Evolutionary conservation across 257 asterid genomes (phyloP).

Genomic region (Solanum virginianum): DNA sequence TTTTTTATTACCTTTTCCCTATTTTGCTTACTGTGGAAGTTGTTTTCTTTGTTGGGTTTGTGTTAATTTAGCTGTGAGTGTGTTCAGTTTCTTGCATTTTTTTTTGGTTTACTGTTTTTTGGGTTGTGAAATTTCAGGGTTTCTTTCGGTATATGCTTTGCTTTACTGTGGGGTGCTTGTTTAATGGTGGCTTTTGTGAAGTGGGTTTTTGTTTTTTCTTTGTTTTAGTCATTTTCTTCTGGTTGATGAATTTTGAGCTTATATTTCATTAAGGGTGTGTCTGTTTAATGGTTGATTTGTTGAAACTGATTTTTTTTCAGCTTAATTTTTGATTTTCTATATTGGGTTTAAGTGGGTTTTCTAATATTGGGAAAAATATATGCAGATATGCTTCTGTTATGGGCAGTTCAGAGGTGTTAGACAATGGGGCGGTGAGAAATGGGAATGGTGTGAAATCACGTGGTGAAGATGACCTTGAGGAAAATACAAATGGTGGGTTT

Average conservation of each 20-base stretch:
- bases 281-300: neutral
- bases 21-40: neutral
- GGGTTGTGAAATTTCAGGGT: neutral
- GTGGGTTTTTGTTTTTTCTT: neutral
- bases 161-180: neutral
- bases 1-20: neutral
- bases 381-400: neutral
- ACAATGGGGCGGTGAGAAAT: conserved; percentile 8
- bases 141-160: neutral
- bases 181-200: neutral
- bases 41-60: neutral
- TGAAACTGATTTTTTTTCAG: neutral
- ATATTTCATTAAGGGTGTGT: neutral
- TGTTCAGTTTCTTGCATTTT: neutral
- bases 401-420: conserved; percentile 29
- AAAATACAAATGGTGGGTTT: neutral
- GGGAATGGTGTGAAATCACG: conserved; percentile 3
- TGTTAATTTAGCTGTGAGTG: neutral
- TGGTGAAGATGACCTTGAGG: neutral
- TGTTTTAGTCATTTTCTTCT: neutral
- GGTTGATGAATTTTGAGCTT: neutral
- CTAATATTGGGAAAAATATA: neutral
- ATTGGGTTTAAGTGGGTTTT: neutral
- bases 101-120: neutral
- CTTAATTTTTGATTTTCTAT: neutral